Percentiles rank a stretch among this genome's conserved stretches.
Evolutionary conservation across 495 filamentous ascomycete genomes (phyloP).

Genomic region (Aspergillus leporis): DNA sequence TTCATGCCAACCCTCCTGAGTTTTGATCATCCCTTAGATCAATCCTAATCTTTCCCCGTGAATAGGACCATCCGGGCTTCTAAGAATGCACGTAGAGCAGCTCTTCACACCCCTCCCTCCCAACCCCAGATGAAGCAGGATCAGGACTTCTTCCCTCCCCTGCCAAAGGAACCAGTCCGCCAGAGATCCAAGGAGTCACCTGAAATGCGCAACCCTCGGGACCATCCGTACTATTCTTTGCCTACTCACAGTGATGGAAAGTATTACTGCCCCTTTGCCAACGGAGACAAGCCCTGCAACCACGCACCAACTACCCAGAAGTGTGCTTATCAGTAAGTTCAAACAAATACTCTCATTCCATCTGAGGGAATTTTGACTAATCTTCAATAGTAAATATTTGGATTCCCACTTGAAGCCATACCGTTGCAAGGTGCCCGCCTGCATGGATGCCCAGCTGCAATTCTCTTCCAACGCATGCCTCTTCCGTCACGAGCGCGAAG

Average conservation of each 20-base stretch:
- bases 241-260: constrained; percentile 70
- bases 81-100: constrained; percentile 39
- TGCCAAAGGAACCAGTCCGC: constrained; percentile 41
- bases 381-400: constrained; percentile 76
- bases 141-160: constrained; percentile 38
- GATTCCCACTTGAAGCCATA: constrained; percentile 95
- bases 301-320: constrained; percentile 89
- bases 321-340: constrained; percentile 92
- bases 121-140: constrained; percentile 40
- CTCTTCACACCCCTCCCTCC: constrained; percentile 33
- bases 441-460: constrained; percentile 65
- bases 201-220: constrained; percentile 64
- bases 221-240: constrained; percentile 76
- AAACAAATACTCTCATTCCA: constrained; percentile 1
- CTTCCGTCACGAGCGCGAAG: constrained; percentile 92
- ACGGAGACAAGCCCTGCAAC: constrained; percentile 67
- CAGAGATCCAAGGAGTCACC: constrained; percentile 49
- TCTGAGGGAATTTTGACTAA: constrained; percentile 10
- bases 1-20: constrained; percentile 6
- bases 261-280: constrained; percentile 86
- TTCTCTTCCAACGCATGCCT: constrained; percentile 94
- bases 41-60: constrained; percentile 16
- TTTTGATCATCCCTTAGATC: not conserved
- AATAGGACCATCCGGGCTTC: constrained; percentile 43
- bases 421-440: constrained; percentile 78